Base-by-base conservation (phyloP, 495 filamentous ascomycete genomes). In the Penicillium turbatum region DNA sequence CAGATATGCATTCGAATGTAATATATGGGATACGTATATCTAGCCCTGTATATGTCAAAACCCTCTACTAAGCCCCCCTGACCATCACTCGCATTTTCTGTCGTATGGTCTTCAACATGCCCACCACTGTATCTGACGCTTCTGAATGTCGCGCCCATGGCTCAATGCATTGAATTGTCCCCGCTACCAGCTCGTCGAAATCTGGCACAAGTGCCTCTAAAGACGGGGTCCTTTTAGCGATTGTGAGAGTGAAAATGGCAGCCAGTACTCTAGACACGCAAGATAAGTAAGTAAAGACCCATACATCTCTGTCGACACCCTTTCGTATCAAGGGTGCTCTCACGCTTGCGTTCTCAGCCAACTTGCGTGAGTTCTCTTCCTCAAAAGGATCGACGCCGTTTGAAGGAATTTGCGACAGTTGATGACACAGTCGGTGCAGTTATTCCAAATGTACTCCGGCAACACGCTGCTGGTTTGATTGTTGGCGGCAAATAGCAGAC, bases 341-440 rank as follows among this genome's bases (percentile, higher is more conserved):
- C 45, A 62, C 60, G 60, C 45, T 53, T 62, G 60, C 21, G 59
- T 31, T 42, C 60, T 39, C 1, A 55, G 48, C 60, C 60, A 59
- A 11, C 27, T 59, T 13, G 56, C 47, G 41, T 59, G 52, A 10
- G 56, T 59, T n/a, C 56, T 59, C 10, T 41, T 52, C 19, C 31
- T 29, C 2, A 62, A 31, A 36, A 62, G 53, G 24, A 35, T 44
- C 5, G 58, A 40, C 6, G 52, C 46, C 2, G 43, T 48, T 12
- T 26, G 35, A 4, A 62, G 26, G 13, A 62, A 53, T 12, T 56
- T 44, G 15, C 60, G 60, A 51, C 60, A 62, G 34, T 53, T 59
- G 16, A 56, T 48, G 10, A 62, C 53, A 17, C 60, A 62, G 2
- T 38, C 36, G 27, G 53, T 41, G 30, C 60, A 62, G 19, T 62